A percentile compares a stretch with the other conserved stretches of the same genome.
Evolutionary conservation across 345 rosid species (phyloP).

Genomic region (Barbarea vulgaris): DNA sequence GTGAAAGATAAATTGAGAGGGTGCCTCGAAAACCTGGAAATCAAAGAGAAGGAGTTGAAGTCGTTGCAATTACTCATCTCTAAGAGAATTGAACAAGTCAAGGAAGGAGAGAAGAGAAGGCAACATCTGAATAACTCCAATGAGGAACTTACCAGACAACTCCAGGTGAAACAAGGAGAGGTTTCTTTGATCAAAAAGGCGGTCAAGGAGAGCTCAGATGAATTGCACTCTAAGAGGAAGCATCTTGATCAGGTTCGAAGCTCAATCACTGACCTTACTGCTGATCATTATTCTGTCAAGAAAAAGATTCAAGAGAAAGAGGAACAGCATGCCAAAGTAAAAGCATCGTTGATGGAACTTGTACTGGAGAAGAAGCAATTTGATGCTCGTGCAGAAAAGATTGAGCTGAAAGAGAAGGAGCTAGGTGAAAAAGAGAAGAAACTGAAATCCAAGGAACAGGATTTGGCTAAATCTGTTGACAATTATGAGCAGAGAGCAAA

Average conservation of each 20-base stretch:
- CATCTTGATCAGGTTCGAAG: constrained; percentile 12
- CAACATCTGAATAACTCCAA: constrained; percentile 18
- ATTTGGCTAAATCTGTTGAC: constrained; percentile 19
- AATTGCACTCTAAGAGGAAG: constrained; percentile 11
- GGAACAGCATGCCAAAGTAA: constrained; percentile 14
- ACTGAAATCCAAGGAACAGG: constrained; percentile 1
- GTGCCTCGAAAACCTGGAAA: too few relatives aligned
- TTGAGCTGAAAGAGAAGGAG: constrained; percentile 39
- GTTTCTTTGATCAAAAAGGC: constrained; percentile 22
- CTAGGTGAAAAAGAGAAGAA: constrained; percentile 28
- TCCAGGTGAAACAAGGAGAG: constrained; percentile 34
- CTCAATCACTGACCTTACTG: constrained; percentile 27
- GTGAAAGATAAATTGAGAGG: too few relatives aligned
- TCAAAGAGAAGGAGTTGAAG: too few relatives aligned
- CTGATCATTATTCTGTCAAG: constrained; percentile 29
- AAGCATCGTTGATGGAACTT: constrained; percentile 33
- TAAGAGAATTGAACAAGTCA: too few relatives aligned
- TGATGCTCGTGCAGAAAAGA: constrained; percentile 14
- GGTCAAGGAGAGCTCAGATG: constrained; percentile 18
- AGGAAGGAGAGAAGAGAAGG: too few relatives aligned
- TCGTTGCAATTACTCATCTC: too few relatives aligned
- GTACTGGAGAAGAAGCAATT: constrained; percentile 39
- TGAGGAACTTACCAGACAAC: constrained; percentile 22
- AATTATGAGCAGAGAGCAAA: constrained; percentile 32
- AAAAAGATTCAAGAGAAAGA: constrained; percentile 35